Percentiles rank a stretch among this genome's conserved stretches.
Conservation (phyloP, 208 protist genomes). For the Leishmania guyanensis region DNA sequence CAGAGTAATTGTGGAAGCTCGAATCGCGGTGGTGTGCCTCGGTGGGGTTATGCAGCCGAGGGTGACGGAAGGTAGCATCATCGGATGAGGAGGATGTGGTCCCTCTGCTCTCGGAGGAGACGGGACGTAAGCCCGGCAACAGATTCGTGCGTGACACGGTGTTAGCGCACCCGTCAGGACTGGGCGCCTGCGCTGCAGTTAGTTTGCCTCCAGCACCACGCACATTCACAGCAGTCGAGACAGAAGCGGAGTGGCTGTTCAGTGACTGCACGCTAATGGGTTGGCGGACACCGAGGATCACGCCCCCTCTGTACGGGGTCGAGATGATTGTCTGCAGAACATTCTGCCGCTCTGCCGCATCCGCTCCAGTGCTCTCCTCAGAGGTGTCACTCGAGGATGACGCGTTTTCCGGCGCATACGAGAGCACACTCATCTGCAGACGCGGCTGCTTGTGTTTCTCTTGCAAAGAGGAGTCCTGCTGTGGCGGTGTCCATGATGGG, state of each 20-base stretch:
- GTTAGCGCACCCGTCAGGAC: not conserved
- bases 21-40: conserved; percentile 19
- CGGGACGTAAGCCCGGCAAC: not conserved
- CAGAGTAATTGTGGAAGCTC: conserved; percentile 33
- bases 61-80: conserved; percentile 1
- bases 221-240: not conserved
- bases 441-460: conserved; percentile 10
- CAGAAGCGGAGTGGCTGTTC: not conserved
- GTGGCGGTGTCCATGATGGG: not conserved
- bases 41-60: not conserved
- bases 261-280: conserved; percentile 14
- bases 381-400: conserved; percentile 10
- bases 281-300: conserved; percentile 26
- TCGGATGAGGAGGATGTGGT: conserved; percentile 21
- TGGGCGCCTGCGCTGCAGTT: not conserved
- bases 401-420: not conserved
- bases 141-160: not conserved
- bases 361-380: not conserved
- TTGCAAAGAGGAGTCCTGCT: not conserved
- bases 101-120: not conserved
- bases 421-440: conserved; percentile 2
- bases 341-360: not conserved
- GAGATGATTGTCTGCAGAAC: not conserved
- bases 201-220: not conserved
- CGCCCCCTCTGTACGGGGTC: conserved; percentile 5